Percentiles rank a stretch among this genome's conserved stretches.
These are phyloP conservation scores for Geotrichum cucujoidarum DNA, from an alignment of 1,139 yeast species.

Conservation along the genomic window DNA sequence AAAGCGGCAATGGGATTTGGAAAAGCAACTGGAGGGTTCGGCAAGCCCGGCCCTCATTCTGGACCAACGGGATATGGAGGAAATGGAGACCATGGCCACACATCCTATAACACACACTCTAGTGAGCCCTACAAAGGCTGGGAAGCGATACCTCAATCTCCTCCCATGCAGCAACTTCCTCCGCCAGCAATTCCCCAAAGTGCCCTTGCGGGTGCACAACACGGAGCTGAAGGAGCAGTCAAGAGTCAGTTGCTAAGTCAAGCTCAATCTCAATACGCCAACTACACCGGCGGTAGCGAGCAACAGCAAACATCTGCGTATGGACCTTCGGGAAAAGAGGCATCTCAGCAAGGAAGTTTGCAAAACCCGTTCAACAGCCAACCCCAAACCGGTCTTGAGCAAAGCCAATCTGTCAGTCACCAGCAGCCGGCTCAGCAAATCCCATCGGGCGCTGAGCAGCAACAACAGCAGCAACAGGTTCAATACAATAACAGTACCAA, in stretches of 20 bases:
- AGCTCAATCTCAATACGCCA: neutral
- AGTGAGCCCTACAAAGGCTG: neutral
- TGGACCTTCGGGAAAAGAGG: no score
- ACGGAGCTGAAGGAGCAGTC: neutral
- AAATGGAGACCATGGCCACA: neutral
- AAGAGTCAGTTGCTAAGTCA: neutral
- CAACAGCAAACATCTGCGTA: no score
- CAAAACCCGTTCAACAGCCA: neutral
- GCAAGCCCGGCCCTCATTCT: neutral
- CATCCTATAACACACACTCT: neutral
- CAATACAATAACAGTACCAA: neutral
- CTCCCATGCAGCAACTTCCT: conserved; percentile 3
- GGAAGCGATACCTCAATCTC: neutral
- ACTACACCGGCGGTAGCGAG: neutral
- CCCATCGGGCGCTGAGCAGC: neutral
- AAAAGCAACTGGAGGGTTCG: neutral
- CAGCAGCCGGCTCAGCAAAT: no score
- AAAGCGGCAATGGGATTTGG: neutral
- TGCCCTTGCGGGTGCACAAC: neutral
- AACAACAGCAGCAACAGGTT: neutral
- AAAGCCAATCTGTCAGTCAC: neutral
- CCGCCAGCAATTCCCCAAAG: neutral
- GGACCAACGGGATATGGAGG: neutral
- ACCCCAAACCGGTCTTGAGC: neutral
- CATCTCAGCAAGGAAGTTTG: neutral